phyloP scores from a whole-genome alignment of 2,329 filamentous ascomycete species.

The Fusarium ambrosium region DNA sequence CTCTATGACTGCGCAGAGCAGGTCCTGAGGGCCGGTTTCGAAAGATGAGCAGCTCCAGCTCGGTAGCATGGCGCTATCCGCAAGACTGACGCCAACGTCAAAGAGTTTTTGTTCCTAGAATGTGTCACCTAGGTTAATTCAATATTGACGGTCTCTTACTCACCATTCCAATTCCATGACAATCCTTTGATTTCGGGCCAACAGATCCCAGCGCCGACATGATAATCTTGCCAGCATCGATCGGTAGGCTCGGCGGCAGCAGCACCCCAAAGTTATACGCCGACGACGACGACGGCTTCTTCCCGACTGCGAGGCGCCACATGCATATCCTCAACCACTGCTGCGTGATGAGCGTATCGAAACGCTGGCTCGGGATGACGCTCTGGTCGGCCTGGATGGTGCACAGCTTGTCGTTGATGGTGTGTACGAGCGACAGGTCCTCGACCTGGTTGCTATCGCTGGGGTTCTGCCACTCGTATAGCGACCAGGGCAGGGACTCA shows the following conservation, averaged over 20 bases:
- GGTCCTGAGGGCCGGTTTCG: slow-evolving; percentile 41
- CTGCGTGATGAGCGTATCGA: slow-evolving; percentile 52
- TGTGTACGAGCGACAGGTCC: slow-evolving; percentile 40
- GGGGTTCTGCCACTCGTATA: slow-evolving; percentile 49
- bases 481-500: slow-evolving; percentile 45
- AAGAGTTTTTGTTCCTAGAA: background rate
- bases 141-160: background rate
- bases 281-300: slow-evolving; percentile 37
- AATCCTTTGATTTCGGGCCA: slow-evolving; percentile 47
- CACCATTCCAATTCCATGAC: slow-evolving; percentile 51
- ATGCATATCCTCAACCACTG: slow-evolving; percentile 50
- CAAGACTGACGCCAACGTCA: background rate
- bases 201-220: slow-evolving; percentile 46
- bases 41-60: slow-evolving; percentile 26
- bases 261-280: slow-evolving; percentile 32
- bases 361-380: slow-evolving; percentile 50
- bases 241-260: slow-evolving; percentile 39
- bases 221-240: slow-evolving; percentile 50
- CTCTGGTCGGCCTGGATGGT: slow-evolving; percentile 45
- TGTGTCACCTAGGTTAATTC: background rate
- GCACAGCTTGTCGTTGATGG: slow-evolving; percentile 45
- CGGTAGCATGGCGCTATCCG: slow-evolving; percentile 14
- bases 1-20: slow-evolving; percentile 40
- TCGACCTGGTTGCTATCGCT: slow-evolving; percentile 34
- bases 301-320: slow-evolving; percentile 50